phyloP scores from a whole-genome alignment of 2,329 filamentous ascomycete genomes.

The Hymenoscyphus infarciens region DNA sequence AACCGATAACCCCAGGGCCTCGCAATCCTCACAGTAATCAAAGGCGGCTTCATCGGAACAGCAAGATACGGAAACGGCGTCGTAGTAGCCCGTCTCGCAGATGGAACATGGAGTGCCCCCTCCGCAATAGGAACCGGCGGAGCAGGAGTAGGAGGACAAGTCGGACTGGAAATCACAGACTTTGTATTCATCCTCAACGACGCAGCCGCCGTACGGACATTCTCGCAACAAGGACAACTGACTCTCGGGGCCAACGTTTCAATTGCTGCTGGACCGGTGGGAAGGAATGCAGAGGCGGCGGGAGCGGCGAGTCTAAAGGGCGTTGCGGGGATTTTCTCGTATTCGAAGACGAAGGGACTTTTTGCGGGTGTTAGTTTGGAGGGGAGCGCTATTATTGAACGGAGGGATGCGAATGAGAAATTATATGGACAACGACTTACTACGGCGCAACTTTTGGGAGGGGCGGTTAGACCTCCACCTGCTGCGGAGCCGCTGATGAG shows the following conservation, averaged over 20 bases:
- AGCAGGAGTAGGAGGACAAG: slow-evolving; percentile 80
- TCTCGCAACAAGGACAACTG: slow-evolving; percentile 85
- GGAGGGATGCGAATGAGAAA: slow-evolving; percentile 95
- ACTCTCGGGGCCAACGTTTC: slow-evolving; percentile 96
- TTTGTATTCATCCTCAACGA: slow-evolving; percentile 99
- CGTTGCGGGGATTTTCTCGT: slow-evolving; percentile 90
- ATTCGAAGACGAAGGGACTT: slow-evolving; percentile 95
- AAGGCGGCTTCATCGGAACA: slow-evolving; percentile 81
- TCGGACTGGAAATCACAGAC: slow-evolving; percentile 83
- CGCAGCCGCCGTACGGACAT: slow-evolving; percentile 80
- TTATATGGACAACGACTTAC: slow-evolving; percentile 82
- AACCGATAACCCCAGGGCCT: slow-evolving; percentile 53
- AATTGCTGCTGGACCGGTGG: slow-evolving; percentile 88
- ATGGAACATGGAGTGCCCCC: slow-evolving; percentile 78
- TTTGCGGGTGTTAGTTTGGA: slow-evolving; percentile 96
- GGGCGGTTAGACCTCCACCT: slow-evolving; percentile 72
- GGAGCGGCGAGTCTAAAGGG: slow-evolving; percentile 87
- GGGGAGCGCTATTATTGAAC: slow-evolving; percentile 87
- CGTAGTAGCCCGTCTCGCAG: slow-evolving; percentile 73
- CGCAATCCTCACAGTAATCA: slow-evolving; percentile 81
- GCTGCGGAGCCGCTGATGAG: slow-evolving; percentile 81
- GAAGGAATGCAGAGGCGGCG: slow-evolving; percentile 91
- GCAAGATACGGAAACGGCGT: slow-evolving; percentile 78
- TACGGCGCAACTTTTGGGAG: slow-evolving; percentile 76
- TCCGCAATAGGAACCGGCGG: slow-evolving; percentile 78